Evolutionary conservation across 768 basidiomycete species (phyloP), one percentile per base, ranked within the genome.

Genomic region (Termitomyces eurrhizus): DNA sequence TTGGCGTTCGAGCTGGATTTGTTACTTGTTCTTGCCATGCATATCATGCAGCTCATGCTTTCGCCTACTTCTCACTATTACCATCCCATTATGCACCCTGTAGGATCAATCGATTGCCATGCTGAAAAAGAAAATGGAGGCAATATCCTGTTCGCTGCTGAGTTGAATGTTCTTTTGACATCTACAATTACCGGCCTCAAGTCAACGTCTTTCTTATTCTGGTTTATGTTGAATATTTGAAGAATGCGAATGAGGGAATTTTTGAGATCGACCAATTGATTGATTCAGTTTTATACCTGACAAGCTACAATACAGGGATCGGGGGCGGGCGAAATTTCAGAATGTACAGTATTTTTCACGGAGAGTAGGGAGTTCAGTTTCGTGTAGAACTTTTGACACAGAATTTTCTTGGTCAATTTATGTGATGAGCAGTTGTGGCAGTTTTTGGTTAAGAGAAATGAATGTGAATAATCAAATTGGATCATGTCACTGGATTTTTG

Each of bases 11-110:
- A 51, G 39, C 48, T 57, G 52, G 58, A 14, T 59, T 35, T 59
- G 53, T 52, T 36, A 45, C 51, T 61, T 65, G 50, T 55, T 62
- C 37, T 57, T 54, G 53, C 57, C 52, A 62, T 52, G 52, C 63
- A 51, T 33, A 57, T 60, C 48, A 57, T 39, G 56, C 59, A 52
- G 50, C 54, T 35, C 64, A 61, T 65, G 63, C 66, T 63, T 62
- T 66, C 66, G 65, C 64, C 61, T 60, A 60, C 54, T 21, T 36
- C 32, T 18, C 32, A 12, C 39, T 18, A 41, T 29, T 24, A 58
- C 49, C 54, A 59, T 66, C 61, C 54, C 53, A 65, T 64, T 64
- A 70, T 70, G 70, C 69, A 66, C 65, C 62, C 67, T 70, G 69
- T 71, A 70, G 56, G 61, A 58, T 36, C 39, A 41, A 60, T 54